Conservation (phyloP, 305 asterid genomes). For the Coffea humblotiana region DNA sequence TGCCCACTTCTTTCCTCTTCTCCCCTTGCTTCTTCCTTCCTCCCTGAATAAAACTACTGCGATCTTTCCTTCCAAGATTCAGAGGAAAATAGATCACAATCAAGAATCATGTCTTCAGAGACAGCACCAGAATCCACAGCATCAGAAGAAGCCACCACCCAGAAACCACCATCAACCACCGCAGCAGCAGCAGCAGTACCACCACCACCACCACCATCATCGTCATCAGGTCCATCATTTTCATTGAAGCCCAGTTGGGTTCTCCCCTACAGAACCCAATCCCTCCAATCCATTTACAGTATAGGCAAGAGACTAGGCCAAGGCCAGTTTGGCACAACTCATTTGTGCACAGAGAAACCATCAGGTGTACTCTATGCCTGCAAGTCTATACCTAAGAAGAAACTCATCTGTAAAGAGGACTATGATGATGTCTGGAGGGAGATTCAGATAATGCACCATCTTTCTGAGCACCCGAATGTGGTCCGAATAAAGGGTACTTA, state of each 20-base stretch:
- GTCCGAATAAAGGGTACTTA: constrained; percentile 88
- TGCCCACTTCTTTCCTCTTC: neutral
- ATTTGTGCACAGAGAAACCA: constrained; percentile 69
- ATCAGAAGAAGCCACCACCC: constrained; percentile 10
- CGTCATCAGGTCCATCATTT: constrained; percentile 6
- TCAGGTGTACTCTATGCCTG: constrained; percentile 67
- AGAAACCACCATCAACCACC: constrained; percentile 10
- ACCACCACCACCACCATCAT: neutral
- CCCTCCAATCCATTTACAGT: constrained; percentile 55
- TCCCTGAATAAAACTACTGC: neutral
- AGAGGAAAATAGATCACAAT: neutral
- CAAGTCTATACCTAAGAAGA: constrained; percentile 86
- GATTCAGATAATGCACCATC: constrained; percentile 96
- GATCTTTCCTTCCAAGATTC: constrained; percentile 9
- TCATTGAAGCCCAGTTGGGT: constrained; percentile 61
- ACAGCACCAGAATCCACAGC: constrained; percentile 19
- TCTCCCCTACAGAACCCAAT: constrained; percentile 69
- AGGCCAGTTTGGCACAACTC: constrained; percentile 89
- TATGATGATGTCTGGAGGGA: constrained; percentile 93
- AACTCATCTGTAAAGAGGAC: constrained; percentile 76
- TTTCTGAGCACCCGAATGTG: constrained; percentile 89
- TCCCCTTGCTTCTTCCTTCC: neutral
- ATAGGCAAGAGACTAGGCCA: constrained; percentile 83
- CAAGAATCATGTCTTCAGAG: constrained; percentile 20
- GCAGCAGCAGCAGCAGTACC: constrained; percentile 2